Evolutionary conservation across 2,329 filamentous ascomycete species (phyloP), one percentile per base, ranked within the genome.

Genomic region (Lachnellula arida): DNA sequence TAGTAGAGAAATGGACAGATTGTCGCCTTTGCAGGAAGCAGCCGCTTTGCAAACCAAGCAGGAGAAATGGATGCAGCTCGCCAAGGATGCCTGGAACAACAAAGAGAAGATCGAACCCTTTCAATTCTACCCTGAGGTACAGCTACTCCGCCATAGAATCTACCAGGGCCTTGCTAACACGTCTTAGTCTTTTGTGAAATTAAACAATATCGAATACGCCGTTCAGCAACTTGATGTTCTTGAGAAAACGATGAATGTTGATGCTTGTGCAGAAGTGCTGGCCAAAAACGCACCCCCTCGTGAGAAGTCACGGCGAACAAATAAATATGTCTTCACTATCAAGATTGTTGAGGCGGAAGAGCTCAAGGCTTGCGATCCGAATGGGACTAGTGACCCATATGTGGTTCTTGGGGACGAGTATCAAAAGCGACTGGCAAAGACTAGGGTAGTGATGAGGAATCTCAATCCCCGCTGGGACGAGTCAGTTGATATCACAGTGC

Each of bases 291-390:
- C 89, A 8, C 86, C 89, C 1, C 78, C 82, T 52, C 84, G 85
- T n/a, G 81, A 84, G 58, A 76, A 79, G 59, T 69, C 74, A 54
- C 85, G 85, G 65, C 87, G 85, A 65, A 84, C 87, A 43, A 88
- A 85, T 60, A 97, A 95, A 70, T 97, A 96, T 70, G 92, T 97
- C 54, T 99, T 99, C 73, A 97, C 94, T 0, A 92, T 99, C 74
- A 99, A 99, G 75, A 92, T 99, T 57, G 92, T 99, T 25, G 94
- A 99, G 73, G 94, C 90, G 8, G 94, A 99, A 73, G 94, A 99
- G 67, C 78, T 99, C 65, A 97, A 97, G 73, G 91, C 94, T n/a
- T 97, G 94, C 70, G 94, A 99, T 72, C 86, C 96, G 64, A 95
- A 89, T 66, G 94, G 94, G 37, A 84, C 88, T 62, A 97, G 93